phyloP scores from a whole-genome alignment of 164 flowering plant genomes.

The Aristolochia fimbriata region DNA sequence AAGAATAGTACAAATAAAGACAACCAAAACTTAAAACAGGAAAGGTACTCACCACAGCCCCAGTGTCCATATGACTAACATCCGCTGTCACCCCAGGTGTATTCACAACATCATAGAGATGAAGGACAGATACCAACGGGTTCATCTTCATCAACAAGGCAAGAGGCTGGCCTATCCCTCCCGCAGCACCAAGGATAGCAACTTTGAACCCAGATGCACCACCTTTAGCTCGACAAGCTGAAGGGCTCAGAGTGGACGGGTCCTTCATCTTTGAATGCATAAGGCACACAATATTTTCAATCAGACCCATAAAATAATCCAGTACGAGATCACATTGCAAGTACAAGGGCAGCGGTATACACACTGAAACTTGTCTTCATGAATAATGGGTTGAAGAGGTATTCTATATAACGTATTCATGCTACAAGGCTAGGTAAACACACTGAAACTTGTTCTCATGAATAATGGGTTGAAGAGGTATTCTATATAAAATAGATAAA shows the following conservation, averaged over 20 bases:
- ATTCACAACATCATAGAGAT: conserved; percentile 89
- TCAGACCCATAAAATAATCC: too few species aligned
- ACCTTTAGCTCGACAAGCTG: conserved; percentile 83
- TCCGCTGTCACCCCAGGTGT: conserved; percentile 94
- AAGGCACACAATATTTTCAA: background rate
- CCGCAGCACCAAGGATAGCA: conserved; percentile 90
- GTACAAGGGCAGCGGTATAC: too few species aligned
- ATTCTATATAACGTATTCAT: too few species aligned
- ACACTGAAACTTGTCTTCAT: too few species aligned
- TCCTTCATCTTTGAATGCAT: conserved; percentile 39
- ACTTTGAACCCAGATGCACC: conserved; percentile 90
- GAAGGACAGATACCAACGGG: conserved; percentile 86
- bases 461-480: too few species aligned
- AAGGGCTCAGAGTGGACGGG: conserved; percentile 26
- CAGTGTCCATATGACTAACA: conserved; percentile 96
- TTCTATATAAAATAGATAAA: too few species aligned
- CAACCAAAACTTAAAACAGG: background rate
- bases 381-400: too few species aligned
- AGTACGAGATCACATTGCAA: too few species aligned
- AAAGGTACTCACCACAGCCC: conserved; percentile 64
- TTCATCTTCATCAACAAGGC: conserved; percentile 96
- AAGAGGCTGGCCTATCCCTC: conserved; percentile 95
- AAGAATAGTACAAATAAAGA: background rate
- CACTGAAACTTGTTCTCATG: too few species aligned
- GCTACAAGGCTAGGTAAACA: too few species aligned